phyloP scores from a whole-genome alignment of 805 yeast genomes.

The Lipomyces yamadae region DNA sequence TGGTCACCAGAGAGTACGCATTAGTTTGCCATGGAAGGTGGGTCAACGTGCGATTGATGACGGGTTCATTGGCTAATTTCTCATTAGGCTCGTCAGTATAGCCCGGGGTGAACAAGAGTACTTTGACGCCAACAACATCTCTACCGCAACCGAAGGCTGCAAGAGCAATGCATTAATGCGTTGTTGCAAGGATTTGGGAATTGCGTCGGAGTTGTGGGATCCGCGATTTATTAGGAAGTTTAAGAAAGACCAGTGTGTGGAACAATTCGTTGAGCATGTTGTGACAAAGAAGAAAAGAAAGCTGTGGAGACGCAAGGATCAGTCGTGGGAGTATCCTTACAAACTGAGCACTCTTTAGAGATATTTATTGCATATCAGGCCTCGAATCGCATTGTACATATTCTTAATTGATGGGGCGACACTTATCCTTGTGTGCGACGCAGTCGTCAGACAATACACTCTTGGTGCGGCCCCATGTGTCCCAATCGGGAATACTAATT shows the following conservation, averaged over 20 bases:
- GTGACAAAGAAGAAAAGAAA: slow-evolving; percentile 78
- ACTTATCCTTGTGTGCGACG: background rate
- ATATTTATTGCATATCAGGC: background rate
- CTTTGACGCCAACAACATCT: slow-evolving; percentile 81
- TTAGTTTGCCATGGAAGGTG: slow-evolving; percentile 79
- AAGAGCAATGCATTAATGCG: slow-evolving; percentile 96
- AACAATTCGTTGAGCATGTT: slow-evolving; percentile 82
- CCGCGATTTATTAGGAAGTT: slow-evolving; percentile 80
- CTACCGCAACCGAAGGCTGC: slow-evolving; percentile 97
- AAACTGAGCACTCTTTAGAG: slow-evolving; percentile 42
- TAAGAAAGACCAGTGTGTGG: slow-evolving; percentile 71
- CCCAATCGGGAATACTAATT: too few species aligned
- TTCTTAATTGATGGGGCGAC: background rate
- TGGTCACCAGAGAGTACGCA: slow-evolving; percentile 89
- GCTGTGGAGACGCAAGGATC: slow-evolving; percentile 88
- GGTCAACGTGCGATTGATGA: background rate
- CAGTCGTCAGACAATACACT: background rate
- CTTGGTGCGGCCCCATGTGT: too few species aligned
- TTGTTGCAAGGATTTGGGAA: slow-evolving; percentile 95
- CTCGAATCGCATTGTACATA: background rate
- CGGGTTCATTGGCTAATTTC: background rate
- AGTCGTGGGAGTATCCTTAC: slow-evolving; percentile 84
- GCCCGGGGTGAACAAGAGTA: slow-evolving; percentile 97
- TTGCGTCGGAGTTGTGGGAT: slow-evolving; percentile 97
- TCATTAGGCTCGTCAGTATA: slow-evolving; percentile 65